Base-by-base conservation (phyloP, 495 filamentous ascomycete genomes). In the Penicillium salamii region DNA sequence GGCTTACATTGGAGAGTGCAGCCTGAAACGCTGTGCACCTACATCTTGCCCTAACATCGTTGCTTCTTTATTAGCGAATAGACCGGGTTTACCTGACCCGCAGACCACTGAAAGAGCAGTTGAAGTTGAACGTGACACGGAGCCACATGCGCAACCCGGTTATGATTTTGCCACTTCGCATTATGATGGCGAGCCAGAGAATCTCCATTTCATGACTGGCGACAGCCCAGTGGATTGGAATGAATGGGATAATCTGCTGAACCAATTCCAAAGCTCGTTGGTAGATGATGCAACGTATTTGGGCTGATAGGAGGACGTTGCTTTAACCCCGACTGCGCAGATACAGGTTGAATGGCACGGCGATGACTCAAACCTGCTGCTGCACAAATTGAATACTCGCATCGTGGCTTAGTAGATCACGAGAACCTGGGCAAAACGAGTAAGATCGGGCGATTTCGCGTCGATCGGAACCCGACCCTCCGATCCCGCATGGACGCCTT, bases 211-310 rank as follows among this genome's bases (percentile, higher is more conserved):
- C 23, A 9, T 56, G 1, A 34, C 58, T 15, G 40, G 37, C 8
- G 54, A 62, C 15, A 65, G 63, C 24, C 59, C 63, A 2, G 51
- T 66, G 53, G 55, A 69, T 42, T 72, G 69, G 69, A 50, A 48
- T 36, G 56, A 70, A 34, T 69, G 69, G 67, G 65, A 69, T 34
- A 52, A 60, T 18, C 53, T 72, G 4, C 44, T 70, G 21, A 62
- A 58, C 31, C 54, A 67, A 13, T 70, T 68, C 19, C 59, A 63
- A 17, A 52, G 42, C 40, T 58, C 58, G 3, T 31, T 61, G n/a
- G 14, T 53, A 26, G 58, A 64, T 36, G 61, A 61, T 40, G 48
- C 48, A 19, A 49, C 28, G 8, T 33, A 49, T 19, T 32, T 52
- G 53, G n/a, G 50, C 7, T 41, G 44, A 17, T 34, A 20, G 5